Evolutionary conservation across 2,329 filamentous ascomycete species (phyloP).

Genomic region (Ceratocystis papillata): DNA sequence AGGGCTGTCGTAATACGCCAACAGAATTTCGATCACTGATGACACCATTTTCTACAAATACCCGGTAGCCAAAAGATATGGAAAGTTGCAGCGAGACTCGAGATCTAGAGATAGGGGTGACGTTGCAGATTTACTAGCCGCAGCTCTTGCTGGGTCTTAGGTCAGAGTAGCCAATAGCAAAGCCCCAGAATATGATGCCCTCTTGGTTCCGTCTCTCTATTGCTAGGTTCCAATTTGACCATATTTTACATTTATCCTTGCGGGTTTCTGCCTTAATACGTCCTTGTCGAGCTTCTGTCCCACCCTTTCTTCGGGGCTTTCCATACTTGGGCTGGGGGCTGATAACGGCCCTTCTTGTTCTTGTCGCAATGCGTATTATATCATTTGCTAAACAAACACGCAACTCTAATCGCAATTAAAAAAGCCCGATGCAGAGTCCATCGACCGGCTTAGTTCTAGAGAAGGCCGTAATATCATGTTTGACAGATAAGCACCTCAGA

Average conservation of each 20-base stretch:
- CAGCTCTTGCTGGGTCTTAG: too few relatives aligned
- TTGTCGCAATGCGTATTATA: neutral
- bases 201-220: neutral
- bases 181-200: too few relatives aligned
- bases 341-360: neutral
- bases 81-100: neutral
- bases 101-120: too few relatives aligned
- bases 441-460: neutral
- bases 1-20: constrained; percentile 5
- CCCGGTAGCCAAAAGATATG: neutral
- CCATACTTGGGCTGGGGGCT: neutral
- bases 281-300: neutral
- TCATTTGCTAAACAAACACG: neutral
- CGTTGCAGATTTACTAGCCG: too few relatives aligned
- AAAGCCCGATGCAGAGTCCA: neutral
- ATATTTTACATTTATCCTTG: neutral
- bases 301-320: neutral
- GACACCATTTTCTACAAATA: constrained; percentile 3
- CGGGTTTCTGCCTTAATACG: neutral
- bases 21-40: constrained; percentile 2
- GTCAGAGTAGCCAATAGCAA: too few relatives aligned
- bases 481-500: neutral
- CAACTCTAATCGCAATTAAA: neutral
- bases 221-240: neutral
- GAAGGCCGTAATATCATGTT: neutral